phyloP scores from a whole-genome alignment of 2,329 filamentous ascomycete genomes.

The Cladophialophora exuberans region DNA sequence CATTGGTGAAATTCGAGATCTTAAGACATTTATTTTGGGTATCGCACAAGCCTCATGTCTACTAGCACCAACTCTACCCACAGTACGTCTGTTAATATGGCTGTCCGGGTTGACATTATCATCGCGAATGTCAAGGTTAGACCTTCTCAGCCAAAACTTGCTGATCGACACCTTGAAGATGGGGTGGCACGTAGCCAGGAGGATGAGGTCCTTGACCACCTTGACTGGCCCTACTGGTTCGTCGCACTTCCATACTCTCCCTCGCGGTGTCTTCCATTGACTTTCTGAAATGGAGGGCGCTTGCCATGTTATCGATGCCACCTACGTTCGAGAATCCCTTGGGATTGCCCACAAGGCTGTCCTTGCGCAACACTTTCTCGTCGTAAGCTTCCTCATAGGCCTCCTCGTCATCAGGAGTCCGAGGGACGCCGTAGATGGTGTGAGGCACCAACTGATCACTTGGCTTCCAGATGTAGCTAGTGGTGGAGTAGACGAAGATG shows the following conservation, averaged over 20 bases:
- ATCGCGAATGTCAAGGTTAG: neutral
- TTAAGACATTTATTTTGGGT: too few relatives aligned
- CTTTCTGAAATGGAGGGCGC: slow-evolving; percentile 19
- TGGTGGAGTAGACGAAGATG: slow-evolving; percentile 57
- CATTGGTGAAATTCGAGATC: too few relatives aligned
- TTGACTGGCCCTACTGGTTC: slow-evolving; percentile 19
- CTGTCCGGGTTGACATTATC: too few relatives aligned
- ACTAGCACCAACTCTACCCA: too few relatives aligned
- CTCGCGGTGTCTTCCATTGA: slow-evolving; percentile 26
- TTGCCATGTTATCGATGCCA: slow-evolving; percentile 24
- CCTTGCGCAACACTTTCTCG: slow-evolving; percentile 25
- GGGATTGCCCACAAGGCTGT: slow-evolving; percentile 28
- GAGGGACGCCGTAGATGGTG: slow-evolving; percentile 29
- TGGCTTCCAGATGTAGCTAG: slow-evolving; percentile 26
- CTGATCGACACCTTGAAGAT: slow-evolving; percentile 18
- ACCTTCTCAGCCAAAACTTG: slow-evolving; percentile 18
- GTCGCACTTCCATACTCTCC: slow-evolving; percentile 18
- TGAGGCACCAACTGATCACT: slow-evolving; percentile 19
- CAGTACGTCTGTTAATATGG: too few relatives aligned
- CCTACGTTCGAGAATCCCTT: slow-evolving; percentile 27
- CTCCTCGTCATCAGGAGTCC: slow-evolving; percentile 20
- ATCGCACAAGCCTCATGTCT: too few relatives aligned
- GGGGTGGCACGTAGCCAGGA: slow-evolving; percentile 12
- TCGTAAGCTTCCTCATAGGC: slow-evolving; percentile 24
- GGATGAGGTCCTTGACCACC: slow-evolving; percentile 20